Evolutionary conservation across 306 rosid genomes (phyloP), one percentile per base, ranked within the genome.

Genomic region (Prinsepia uniflora): DNA sequence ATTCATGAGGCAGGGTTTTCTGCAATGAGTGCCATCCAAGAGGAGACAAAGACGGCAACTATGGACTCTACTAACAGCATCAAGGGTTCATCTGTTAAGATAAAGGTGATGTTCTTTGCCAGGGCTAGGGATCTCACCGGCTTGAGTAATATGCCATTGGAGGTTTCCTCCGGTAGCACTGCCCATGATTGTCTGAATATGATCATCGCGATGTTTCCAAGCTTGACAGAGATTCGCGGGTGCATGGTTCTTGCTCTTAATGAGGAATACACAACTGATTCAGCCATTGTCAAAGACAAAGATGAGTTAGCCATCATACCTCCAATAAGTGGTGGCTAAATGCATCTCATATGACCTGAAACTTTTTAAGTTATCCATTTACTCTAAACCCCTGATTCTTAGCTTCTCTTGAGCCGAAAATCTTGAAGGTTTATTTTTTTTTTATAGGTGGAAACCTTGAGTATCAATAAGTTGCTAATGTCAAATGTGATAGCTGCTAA

Each of bases 261-360:
- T 7, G 97, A 90, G 83, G 92, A 87, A 78, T 93, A 90, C 62
- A 69, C 94, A 68, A 65, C 70, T 11, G 96, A 81, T 42, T 81
- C 89, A 0, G 64, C 87, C 5, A 45, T 81, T 73, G 91, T 89
- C 72, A 80, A 84, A 80, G 89, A 89, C 69, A 83, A 48, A 58
- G 97, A 92, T 67, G 96, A 92, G 75, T 78, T 89, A 74, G 96
- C 97, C 72, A 80, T 92, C 20, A 92, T 92, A 63, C 97, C 97
- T 76, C 96, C 97, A 34, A 89, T 89, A 34, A 87, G 96, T 80
- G 97, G 97, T 65, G 97, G 97, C 55, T 87, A 67, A 67, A 41
- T 6, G 17, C 11, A 40, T 42, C 18, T 36, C 17, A 53, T 68
- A 7, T 53, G 12, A 8, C 50, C 10, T 13, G 9, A 12, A 60